Percentiles rank a stretch among this genome's conserved stretches.
These are phyloP conservation scores for Taphrina populina DNA, from an alignment of 1,139 yeast genomes.

Conservation along the genomic window DNA sequence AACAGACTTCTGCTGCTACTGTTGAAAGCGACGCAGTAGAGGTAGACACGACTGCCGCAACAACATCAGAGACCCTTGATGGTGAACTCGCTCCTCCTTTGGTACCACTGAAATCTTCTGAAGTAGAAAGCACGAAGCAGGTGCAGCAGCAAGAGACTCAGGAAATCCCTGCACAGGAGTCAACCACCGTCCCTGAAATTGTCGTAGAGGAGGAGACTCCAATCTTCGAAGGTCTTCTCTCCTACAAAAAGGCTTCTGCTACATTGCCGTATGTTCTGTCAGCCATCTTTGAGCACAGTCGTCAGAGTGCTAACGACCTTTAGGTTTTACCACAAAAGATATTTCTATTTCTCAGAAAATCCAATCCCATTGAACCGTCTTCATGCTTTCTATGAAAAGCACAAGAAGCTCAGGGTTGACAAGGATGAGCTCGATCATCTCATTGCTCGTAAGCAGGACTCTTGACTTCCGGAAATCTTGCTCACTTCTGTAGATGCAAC, in stretches of 20 bases:
- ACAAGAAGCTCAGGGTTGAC: constrained; percentile 19
- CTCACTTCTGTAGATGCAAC: constrained; percentile 16
- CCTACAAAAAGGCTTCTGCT: constrained; percentile 25
- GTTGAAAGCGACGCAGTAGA: too few species aligned
- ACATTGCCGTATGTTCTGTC: constrained; percentile 32
- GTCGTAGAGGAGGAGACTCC: too few species aligned
- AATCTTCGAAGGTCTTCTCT: constrained; percentile 3
- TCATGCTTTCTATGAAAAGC: constrained; percentile 21
- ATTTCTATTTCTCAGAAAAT: constrained; percentile 14
- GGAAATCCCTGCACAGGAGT: too few species aligned
- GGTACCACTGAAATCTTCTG: too few species aligned
- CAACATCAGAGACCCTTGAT: too few species aligned
- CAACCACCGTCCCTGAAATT: too few species aligned
- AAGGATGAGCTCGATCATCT: constrained; percentile 11
- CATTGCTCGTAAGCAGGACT: constrained; percentile 20
- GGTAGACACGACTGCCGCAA: too few species aligned
- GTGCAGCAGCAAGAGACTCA: too few species aligned
- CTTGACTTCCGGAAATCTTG: not conserved
- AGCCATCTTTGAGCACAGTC: not conserved
- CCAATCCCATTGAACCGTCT: constrained; percentile 10
- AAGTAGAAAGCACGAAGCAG: too few species aligned
- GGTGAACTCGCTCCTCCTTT: too few species aligned
- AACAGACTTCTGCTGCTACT: too few species aligned
- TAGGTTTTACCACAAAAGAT: constrained; percentile 23
- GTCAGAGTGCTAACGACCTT: not conserved